A percentile compares a stretch with the other conserved stretches of the same genome.
Conservation (phyloP, 1,284 basidiomycete species). For the Melampsora allii-populina region DNA sequence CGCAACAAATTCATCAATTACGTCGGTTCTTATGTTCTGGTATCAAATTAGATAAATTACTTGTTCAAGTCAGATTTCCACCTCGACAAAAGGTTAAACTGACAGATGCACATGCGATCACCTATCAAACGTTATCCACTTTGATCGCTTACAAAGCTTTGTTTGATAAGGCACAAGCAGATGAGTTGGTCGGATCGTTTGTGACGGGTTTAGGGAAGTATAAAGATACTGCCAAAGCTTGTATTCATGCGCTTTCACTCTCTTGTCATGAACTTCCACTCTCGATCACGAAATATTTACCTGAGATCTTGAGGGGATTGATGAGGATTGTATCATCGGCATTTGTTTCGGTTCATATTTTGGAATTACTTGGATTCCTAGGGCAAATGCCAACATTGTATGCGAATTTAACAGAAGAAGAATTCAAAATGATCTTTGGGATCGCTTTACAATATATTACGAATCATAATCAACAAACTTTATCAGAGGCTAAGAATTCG, state of each 20-base stretch:
- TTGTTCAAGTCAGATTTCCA: constrained; percentile 60
- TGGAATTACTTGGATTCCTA: constrained; percentile 84
- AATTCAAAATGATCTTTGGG: constrained; percentile 92
- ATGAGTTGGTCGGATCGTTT: constrained; percentile 77
- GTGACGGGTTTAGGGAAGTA: constrained; percentile 69
- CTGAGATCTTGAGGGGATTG: constrained; percentile 78
- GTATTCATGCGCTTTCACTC: constrained; percentile 83
- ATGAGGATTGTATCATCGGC: constrained; percentile 93
- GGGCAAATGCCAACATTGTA: constrained; percentile 76
- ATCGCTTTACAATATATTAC: constrained; percentile 93
- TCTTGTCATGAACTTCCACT: constrained; percentile 82
- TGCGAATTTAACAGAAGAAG: constrained; percentile 85
- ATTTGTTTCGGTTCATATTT: constrained; percentile 89
- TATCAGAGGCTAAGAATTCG: constrained; percentile 47
- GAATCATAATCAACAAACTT: constrained; percentile 65
- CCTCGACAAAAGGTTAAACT: constrained; percentile 57
- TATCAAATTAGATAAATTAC: constrained; percentile 62
- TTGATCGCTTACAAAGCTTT: constrained; percentile 81
- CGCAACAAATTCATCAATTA: constrained; percentile 64
- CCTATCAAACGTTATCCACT: constrained; percentile 82
- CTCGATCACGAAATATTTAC: constrained; percentile 75
- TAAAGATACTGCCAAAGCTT: constrained; percentile 78
- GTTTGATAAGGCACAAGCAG: constrained; percentile 64
- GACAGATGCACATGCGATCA: constrained; percentile 80
- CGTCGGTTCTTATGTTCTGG: constrained; percentile 68